Base-by-base conservation (phyloP, 805 yeast genomes). In the Saccharomycopsis fibuligera region DNA sequence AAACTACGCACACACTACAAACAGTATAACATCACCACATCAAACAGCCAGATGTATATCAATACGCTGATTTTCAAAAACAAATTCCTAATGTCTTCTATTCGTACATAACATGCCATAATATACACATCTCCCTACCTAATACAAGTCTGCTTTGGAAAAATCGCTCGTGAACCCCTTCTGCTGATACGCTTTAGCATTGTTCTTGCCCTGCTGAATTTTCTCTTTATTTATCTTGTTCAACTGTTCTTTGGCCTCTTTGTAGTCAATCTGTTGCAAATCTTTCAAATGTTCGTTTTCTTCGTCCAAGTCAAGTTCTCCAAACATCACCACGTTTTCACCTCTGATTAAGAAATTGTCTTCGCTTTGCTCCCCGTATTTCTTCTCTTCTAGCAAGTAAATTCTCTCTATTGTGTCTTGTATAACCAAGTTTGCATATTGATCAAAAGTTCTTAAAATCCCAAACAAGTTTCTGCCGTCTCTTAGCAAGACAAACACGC, bases 301-400 rank as follows among this genome's bases (percentile, higher is more conserved):
- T 54, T 70, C 76, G 60, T 87, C 96, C 54, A 88, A 84, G 64
- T 90, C 96, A 54, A 91, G 76, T 63, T 91, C 97, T 19, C 98
- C 99, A 62, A 93, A 64, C 80, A 90, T 78, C 8, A 90, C 93
- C 6, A 93, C 93, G 59, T 91, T 91, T 65, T 93, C 99, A 54
- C 99, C 99, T 67, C 99, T 83, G 36, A 93, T 83, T 68, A 93
- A 76, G 62, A 81, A 83, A 44, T 87, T 86, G 8, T 96, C 96
- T 46, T 84, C 75, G 44, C 73, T 72, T n/a, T 69, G 70, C 63
- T 91, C 96, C 6, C 86, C 95, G 61, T 81, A 91, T 54, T 75
- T 61, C 36, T 68, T 69, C 41, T 69, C 67, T 14, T 73, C 78
- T 16, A 72, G 62, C 55, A 83, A 70, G 62, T 86, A 86, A 58